These are phyloP conservation scores for Cordyceps farinosa DNA, from an alignment of 2,329 filamentous ascomycete species.

Conservation along the genomic window DNA sequence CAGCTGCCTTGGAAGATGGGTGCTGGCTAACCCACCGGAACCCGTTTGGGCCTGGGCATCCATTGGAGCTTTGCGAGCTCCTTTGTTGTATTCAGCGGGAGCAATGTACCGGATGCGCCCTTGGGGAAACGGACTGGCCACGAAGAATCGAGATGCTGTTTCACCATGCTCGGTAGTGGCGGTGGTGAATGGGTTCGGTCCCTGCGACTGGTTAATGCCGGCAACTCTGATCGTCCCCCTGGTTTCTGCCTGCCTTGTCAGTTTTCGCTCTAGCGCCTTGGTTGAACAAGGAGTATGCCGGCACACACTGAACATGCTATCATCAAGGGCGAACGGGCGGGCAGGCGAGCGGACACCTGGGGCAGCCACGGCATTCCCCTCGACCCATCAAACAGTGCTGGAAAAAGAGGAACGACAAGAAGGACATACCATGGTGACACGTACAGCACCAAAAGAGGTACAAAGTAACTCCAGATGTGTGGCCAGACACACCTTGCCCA, in stretches of 20 bases:
- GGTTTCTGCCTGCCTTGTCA: not conserved
- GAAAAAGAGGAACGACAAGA: not conserved
- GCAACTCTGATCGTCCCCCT: not conserved
- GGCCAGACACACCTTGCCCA: not conserved
- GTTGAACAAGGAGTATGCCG: not conserved
- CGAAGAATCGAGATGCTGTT: too few relatives aligned
- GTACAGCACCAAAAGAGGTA: not conserved
- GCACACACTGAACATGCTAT: not conserved
- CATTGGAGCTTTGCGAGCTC: not conserved
- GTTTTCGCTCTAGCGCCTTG: not conserved
- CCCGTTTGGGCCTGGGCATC: not conserved
- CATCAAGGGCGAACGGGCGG: not conserved
- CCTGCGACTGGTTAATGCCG: not conserved
- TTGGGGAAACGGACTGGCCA: too few relatives aligned
- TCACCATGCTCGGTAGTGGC: not conserved
- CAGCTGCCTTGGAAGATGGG: constrained; percentile 1
- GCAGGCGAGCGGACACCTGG: not conserved
- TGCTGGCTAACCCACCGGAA: not conserved
- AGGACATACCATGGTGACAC: not conserved
- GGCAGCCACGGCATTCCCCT: not conserved
- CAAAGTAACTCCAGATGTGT: not conserved
- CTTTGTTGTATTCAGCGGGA: too few relatives aligned
- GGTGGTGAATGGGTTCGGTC: not conserved
- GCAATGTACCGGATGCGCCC: too few relatives aligned
- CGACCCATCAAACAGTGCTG: not conserved